Evolutionary conservation across 441 rosid genomes (phyloP), one percentile per base, ranked within the genome.

Genomic region (Biscutella laevigata): DNA sequence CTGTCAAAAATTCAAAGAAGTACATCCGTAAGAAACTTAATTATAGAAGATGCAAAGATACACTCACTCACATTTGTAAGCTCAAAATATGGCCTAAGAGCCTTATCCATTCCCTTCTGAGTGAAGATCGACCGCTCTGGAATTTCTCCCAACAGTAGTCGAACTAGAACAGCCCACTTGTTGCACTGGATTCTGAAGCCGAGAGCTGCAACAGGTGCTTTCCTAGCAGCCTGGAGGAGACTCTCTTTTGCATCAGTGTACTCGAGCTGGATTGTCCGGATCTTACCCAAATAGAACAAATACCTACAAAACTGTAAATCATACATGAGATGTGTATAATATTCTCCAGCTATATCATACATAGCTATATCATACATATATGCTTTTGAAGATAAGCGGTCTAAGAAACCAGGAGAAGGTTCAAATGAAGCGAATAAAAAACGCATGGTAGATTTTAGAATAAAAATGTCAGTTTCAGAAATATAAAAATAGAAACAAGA

Each of bases 201-300:
- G 4, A 51, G 45, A 19, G 84, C 78, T 27, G 87, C 77, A 33
- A 76, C 44, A 27, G 82, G 80, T 40, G 80, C 84, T 74, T 73
- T 78, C 13, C 79, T 61, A 66, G 81, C 77, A 55, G 88, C 83
- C 59, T 77, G 81, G 12, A 73, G 79, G 41, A 82, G 78, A 56
- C 78, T 71, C 61, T 82, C 83, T 67, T 79, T 82, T 24, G 84
- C 85, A 71, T 79, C 81, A 0, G 88, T 77, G 53, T 82, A 82
- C 66, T 82, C 83, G 7, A 82, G 70, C 42, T 82, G 83, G 51
- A 82, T 75, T 2, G 88, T 79, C 24, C 75, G 64, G 68, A 82
- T 82, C 62, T 75, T 79, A 14, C 89, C 83, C 2, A 75, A 60
- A 63, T 80, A 80, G 41, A 80, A 80, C 26, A 77, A 70, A 45